phyloP scores from a whole-genome alignment of 768 basidiomycete species.

The Tricholoma terreum region DNA sequence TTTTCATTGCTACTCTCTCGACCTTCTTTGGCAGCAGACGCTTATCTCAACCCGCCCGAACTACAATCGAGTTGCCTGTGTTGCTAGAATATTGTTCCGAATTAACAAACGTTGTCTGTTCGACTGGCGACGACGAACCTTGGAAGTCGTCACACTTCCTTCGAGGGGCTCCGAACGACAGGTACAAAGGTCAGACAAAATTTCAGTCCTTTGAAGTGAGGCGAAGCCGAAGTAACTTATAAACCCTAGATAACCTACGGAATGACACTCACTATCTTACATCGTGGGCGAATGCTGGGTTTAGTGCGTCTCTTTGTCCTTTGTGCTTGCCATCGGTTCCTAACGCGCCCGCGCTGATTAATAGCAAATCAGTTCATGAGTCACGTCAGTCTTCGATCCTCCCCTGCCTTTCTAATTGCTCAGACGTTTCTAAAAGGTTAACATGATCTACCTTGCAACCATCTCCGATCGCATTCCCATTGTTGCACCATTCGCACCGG shows the following conservation, averaged over 20 bases:
- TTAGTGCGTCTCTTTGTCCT: conserved; percentile 36
- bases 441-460: conserved; percentile 46
- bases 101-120: neutral
- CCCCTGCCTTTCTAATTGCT: neutral
- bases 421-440: conserved; percentile 28
- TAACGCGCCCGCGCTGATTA: neutral
- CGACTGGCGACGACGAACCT: neutral
- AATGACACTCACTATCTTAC: conserved; percentile 53
- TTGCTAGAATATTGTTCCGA: neutral
- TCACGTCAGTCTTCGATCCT: conserved; percentile 21
- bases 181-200: conserved; percentile 10
- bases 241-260: conserved; percentile 40
- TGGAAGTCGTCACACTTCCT: conserved; percentile 14
- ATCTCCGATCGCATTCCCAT: conserved; percentile 45
- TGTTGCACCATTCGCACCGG: conserved; percentile 45
- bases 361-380: conserved; percentile 37
- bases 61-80: neutral
- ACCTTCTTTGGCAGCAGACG: conserved; percentile 1
- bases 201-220: neutral
- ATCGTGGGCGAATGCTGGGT: conserved; percentile 53
- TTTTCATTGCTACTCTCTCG: neutral
- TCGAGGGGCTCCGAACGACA: neutral
- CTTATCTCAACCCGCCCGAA: neutral
- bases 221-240: neutral
- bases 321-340: neutral